Evolutionary conservation across 1,139 yeast genomes (phyloP), one percentile per base, ranked within the genome.

Genomic region (Meyerozyma sp.): DNA sequence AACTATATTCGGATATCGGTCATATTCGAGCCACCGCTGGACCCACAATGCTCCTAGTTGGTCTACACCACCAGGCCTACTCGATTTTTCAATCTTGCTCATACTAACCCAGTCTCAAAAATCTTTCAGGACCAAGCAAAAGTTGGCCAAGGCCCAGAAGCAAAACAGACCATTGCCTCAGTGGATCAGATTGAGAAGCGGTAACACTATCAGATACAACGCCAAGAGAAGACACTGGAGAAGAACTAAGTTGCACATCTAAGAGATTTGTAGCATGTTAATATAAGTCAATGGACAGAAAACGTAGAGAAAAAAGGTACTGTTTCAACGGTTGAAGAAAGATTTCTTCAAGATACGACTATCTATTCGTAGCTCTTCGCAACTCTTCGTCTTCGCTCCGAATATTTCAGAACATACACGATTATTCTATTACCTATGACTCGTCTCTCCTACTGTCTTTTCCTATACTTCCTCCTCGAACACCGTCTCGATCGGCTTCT

Each of bases 191-290:
- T 84, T 93, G 79, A 93, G 91, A 86, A 90, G 98, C 74, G 84
- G 79, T 77, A 91, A 90, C 95, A 90, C 84, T 67, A 86, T 93
- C 83, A 88, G 93, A 83, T 93, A 91, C 91, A 93, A 93, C 81
- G 95, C 96, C 72, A 93, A 93, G 91, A 90, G 98, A 88, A 87
- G 98, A 84, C 96, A 94, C 95, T 94, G 99, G 99, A 93, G 97
- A 87, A 89, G 98, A 86, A 93, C 98, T 68, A 94, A 93, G 95
- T 84, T 94, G 80, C 82, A 84, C 85, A 77, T 93, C 84, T 93
- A 89, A 88, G 79, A 66, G 26, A 42, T 34, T 32, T 46, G 30
- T 34, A 34, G 37, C 37, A 34, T 34, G 37, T 30, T 30, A 30
- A 30, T 30, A 30, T 30, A 30, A 30, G 34, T 30, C 34, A 30